Conservation (phyloP, 169 alveolate genomes). For the Perkinsus chesapeaki region DNA sequence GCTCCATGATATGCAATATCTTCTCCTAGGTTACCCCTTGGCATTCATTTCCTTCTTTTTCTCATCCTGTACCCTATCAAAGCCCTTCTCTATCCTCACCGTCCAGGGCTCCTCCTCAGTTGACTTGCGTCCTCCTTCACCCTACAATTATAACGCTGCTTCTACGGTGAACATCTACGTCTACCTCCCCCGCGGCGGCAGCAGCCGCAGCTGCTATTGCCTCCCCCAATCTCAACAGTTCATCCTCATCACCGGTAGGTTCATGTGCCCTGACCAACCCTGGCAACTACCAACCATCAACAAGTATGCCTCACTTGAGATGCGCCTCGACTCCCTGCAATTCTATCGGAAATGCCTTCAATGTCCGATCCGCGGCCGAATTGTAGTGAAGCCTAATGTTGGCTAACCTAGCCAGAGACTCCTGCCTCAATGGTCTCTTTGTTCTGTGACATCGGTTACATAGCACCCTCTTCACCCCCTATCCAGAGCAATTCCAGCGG, state of each 20-base stretch:
- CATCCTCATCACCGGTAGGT: background rate
- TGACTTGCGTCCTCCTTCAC: background rate
- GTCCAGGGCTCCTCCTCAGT: background rate
- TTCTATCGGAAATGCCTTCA: background rate
- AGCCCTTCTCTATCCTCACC: background rate
- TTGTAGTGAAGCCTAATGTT: background rate
- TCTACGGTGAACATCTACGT: too few relatives aligned
- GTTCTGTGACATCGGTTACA: background rate
- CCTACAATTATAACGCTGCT: too few relatives aligned
- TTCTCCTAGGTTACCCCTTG: background rate
- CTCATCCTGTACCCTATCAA: background rate
- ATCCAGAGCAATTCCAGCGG: background rate
- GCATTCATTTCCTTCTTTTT: background rate
- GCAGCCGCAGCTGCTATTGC: background rate
- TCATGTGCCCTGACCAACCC: background rate
- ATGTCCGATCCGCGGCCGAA: background rate
- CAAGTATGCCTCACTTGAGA: background rate
- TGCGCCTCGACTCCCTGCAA: background rate
- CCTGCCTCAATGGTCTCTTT: background rate
- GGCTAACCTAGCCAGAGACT: background rate
- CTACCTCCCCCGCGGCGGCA: background rate
- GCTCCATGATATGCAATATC: background rate
- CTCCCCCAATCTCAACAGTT: background rate
- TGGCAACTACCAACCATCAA: background rate
- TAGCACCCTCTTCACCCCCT: background rate